phyloP scores from a whole-genome alignment of 257 asterid genomes.

The Perilla frutescens region DNA sequence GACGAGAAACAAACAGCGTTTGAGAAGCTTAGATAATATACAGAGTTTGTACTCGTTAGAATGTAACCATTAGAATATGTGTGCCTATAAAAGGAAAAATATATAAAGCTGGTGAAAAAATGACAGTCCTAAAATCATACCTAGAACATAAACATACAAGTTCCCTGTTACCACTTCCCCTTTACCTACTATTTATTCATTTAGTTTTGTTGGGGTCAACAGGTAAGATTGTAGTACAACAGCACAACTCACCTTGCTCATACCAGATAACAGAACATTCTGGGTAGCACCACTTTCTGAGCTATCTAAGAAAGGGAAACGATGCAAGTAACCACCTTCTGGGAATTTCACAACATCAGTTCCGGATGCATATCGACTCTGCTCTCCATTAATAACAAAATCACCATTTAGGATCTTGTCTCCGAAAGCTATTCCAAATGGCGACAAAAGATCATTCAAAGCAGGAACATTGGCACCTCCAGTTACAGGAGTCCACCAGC shows the following conservation, averaged over 20 bases:
- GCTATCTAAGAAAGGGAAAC: slow-evolving; percentile 94
- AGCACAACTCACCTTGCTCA: slow-evolving; percentile 69
- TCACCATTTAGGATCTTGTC: slow-evolving; percentile 97
- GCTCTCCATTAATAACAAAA: slow-evolving; percentile 88
- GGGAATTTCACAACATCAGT: slow-evolving; percentile 92
- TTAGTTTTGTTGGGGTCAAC: slow-evolving; percentile 7
- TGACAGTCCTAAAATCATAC: too few relatives aligned
- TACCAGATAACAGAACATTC: slow-evolving; percentile 81
- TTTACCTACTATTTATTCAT: not conserved
- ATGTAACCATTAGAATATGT: too few relatives aligned
- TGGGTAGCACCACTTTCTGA: slow-evolving; percentile 98
- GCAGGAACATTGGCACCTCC: slow-evolving; percentile 99
- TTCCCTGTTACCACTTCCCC: too few relatives aligned
- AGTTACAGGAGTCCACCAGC: slow-evolving; percentile 99
- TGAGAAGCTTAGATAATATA: too few relatives aligned
- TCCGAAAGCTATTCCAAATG: slow-evolving; percentile 97
- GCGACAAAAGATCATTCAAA: slow-evolving; percentile 86
- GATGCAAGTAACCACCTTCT: slow-evolving; percentile 89
- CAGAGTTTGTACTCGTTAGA: too few relatives aligned
- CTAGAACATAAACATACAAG: too few relatives aligned
- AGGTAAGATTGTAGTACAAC: slow-evolving; percentile 22
- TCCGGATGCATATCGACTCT: slow-evolving; percentile 96
- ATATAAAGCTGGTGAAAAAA: too few relatives aligned
- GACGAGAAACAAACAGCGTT: too few relatives aligned
- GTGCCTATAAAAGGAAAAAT: too few relatives aligned